These are phyloP conservation scores for Lodderomyces orthopsilosis DNA, from an alignment of 1,139 yeast genomes.

Conservation along the genomic window DNA sequence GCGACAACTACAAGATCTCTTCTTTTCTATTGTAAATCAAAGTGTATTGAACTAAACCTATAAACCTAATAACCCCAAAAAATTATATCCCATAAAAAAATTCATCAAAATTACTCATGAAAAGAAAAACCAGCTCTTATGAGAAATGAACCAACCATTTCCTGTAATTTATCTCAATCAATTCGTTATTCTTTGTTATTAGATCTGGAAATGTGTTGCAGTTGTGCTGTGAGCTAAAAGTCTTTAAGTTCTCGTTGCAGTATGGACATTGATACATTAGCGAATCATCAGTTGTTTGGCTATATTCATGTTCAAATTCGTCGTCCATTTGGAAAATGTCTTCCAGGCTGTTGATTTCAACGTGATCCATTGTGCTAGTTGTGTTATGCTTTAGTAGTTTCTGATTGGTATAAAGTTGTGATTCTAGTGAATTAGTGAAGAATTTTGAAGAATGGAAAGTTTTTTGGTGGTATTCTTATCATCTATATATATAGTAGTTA, in stretches of 20 bases:
- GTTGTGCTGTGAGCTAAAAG: not conserved
- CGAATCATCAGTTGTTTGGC: not conserved
- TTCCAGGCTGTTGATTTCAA: not conserved
- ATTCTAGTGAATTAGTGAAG: not conserved
- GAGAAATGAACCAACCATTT: slow-evolving; percentile 26
- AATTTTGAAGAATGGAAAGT: not conserved
- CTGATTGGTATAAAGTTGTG: not conserved
- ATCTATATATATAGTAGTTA: not conserved
- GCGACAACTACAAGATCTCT: no score
- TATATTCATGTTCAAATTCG: not conserved
- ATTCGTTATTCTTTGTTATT: slow-evolving; percentile 17
- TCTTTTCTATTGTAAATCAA: no score
- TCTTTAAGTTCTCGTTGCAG: not conserved
- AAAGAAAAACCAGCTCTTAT: not conserved
- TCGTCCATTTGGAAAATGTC: slow-evolving; percentile 1
- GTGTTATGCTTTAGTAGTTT: not conserved
- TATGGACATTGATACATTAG: slow-evolving; percentile 1
- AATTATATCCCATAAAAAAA: not conserved
- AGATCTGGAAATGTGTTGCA: slow-evolving; percentile 1
- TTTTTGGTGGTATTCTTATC: not conserved
- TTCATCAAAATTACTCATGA: not conserved
- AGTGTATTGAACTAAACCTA: not conserved
- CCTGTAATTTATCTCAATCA: slow-evolving; percentile 25
- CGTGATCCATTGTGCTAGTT: not conserved
- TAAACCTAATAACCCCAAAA: not conserved